phyloP scores from a whole-genome alignment of 768 basidiomycete species.

The Rhodotorula diobovata region DNA sequence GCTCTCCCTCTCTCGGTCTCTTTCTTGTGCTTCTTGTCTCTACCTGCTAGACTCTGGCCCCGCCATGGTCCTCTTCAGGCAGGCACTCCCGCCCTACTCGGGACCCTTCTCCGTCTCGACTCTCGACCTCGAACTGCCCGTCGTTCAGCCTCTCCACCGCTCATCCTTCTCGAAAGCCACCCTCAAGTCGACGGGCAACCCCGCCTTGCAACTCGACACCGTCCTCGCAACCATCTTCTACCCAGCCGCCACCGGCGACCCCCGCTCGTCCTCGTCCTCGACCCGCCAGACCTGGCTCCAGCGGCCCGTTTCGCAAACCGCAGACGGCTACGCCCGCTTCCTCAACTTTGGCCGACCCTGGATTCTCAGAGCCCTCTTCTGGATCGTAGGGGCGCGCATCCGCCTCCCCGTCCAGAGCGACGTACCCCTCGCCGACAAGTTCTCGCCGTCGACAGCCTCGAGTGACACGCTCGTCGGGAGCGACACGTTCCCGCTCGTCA shows the following conservation, averaged over 20 bases:
- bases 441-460: neutral
- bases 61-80: constrained; percentile 5
- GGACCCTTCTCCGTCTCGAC: constrained; percentile 28
- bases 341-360: neutral
- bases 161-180: constrained; percentile 4
- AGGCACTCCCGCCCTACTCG: neutral
- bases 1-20: too few relatives aligned
- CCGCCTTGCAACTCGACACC: constrained; percentile 33
- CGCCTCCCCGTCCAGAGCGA: constrained; percentile 3
- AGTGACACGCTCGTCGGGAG: neutral
- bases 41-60: neutral
- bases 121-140: constrained; percentile 27
- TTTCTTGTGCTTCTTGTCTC: too few relatives aligned
- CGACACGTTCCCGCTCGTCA: constrained; percentile 56
- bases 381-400: neutral
- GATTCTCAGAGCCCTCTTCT: constrained; percentile 11
- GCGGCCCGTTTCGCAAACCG: constrained; percentile 17
- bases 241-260: constrained; percentile 28
- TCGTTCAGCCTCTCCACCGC: neutral
- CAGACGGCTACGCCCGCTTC: constrained; percentile 32
- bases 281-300: constrained; percentile 12
- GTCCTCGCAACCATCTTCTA: constrained; percentile 38
- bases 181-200: constrained; percentile 2
- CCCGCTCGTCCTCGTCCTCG: neutral
- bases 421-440: neutral